Base-by-base conservation (phyloP, 2,329 filamentous ascomycete species). In the Fusarium nodosum region DNA sequence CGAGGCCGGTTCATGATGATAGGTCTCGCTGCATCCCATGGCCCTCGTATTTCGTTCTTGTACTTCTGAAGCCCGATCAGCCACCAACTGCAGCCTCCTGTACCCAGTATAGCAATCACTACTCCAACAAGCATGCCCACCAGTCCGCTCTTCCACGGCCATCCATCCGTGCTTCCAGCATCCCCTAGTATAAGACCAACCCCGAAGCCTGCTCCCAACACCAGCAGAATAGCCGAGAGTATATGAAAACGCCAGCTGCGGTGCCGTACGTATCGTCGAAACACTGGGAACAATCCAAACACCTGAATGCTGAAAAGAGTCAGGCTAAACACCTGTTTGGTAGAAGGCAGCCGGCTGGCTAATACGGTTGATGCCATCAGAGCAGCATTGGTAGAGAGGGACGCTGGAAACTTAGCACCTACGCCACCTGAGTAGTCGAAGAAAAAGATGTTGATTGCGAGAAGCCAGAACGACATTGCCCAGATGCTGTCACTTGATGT, bases 61-160 rank as follows among this genome's bases (percentile, higher is more conserved):
- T 98, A 99, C 82, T 97, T 95, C 81, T 99, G 96, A 79, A 99
- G 80, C 11, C 94, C 93, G 76, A 99, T 98, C 68, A 99, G 82
- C 94, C 96, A 98, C 95, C 94, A 98, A 77, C 93, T 97, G 78
- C 94, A 97, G 15, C 94, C 91, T 3, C 95, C 96, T 89, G 97
- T 97, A 3, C 90, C 90, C 56, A 97, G 78, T 7, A 90, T 88
- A 1, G 92, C 91, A 24, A 93, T 83, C 12, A 95, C 75, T n/a
- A 89, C 87, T 7, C 93, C 93, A 8, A 97, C 83, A 2, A 95
- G 79, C 69, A 93, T 90, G 15, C 96, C 96, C 4, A 92, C 82
- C 26, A 95, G 73, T 20, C 84, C 86, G 57, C 82, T 84, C 76
- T 81, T 85, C 85, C 85, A 88, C 16, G 83, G 81, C 80, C 81